Conservation (phyloP, 257 asterid genomes). For the Ilex aquifolium region DNA sequence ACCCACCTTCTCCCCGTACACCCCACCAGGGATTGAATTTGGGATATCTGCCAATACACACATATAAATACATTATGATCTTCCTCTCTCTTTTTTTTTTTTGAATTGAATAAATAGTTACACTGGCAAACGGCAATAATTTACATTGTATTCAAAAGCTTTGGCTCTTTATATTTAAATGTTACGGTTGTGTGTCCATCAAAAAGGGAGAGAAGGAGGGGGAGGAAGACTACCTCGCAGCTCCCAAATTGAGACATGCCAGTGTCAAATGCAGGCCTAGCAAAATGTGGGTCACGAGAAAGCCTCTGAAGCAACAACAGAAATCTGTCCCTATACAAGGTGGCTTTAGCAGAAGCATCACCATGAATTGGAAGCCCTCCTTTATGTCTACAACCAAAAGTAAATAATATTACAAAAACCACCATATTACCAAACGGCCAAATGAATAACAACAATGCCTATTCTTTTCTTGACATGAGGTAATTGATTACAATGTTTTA, state of each 20-base stretch:
- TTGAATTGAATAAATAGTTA: too few relatives aligned
- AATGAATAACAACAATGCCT: background rate
- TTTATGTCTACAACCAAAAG: slow-evolving; percentile 38
- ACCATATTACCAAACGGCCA: background rate
- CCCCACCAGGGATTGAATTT: slow-evolving; percentile 91
- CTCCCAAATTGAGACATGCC: slow-evolving; percentile 62
- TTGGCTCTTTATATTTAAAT: too few relatives aligned
- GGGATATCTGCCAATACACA: slow-evolving; percentile 54
- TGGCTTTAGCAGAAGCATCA: slow-evolving; percentile 81
- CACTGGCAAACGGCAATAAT: too few relatives aligned
- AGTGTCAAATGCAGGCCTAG: slow-evolving; percentile 64
- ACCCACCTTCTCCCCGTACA: slow-evolving; percentile 81
- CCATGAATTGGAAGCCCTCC: slow-evolving; percentile 80
- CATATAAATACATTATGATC: background rate
- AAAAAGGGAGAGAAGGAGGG: background rate
- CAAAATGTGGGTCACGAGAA: slow-evolving; percentile 81
- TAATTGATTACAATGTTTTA: too few relatives aligned
- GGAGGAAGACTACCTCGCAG: slow-evolving; percentile 57
- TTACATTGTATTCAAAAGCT: too few relatives aligned
- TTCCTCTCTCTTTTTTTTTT: too few relatives aligned
- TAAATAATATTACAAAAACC: background rate
- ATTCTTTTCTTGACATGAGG: too few relatives aligned
- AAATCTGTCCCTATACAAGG: slow-evolving; percentile 78
- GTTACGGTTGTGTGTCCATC: background rate
- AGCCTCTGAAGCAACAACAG: slow-evolving; percentile 71